These are phyloP conservation scores for Medicago ruthenica DNA, from an alignment of 306 rosid genomes.

Conservation along the genomic window DNA sequence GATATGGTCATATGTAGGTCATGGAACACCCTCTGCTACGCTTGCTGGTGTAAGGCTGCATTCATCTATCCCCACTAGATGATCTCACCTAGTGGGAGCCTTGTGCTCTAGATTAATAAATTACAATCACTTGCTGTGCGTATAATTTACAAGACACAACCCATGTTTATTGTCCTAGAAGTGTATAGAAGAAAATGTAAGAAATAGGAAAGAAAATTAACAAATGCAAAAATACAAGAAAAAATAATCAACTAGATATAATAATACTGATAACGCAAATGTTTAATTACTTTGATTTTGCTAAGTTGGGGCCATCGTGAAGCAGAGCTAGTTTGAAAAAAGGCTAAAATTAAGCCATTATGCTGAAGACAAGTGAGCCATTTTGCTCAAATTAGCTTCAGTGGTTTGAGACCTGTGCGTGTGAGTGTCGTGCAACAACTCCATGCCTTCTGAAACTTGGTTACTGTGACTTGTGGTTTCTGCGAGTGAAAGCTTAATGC, in stretches of 20 bases:
- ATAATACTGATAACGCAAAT: not conserved
- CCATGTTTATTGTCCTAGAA: not conserved
- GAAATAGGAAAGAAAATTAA: not conserved
- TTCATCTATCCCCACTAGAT: not conserved
- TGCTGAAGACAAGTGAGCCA: not conserved
- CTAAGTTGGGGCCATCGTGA: not conserved
- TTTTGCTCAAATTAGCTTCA: not conserved
- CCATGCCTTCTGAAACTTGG: not conserved
- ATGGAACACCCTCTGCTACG: not conserved
- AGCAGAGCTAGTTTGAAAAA: not conserved
- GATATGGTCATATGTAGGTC: not conserved
- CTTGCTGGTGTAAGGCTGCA: not conserved
- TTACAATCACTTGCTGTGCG: not conserved
- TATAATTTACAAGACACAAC: not conserved
- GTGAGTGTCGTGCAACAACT: not conserved
- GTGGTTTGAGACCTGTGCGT: not conserved
- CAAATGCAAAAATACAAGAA: not conserved
- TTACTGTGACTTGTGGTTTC: slow-evolving; percentile 8
- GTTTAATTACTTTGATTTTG: not conserved
- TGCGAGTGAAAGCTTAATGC: not conserved
- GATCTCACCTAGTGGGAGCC: not conserved
- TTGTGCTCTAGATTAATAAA: not conserved
- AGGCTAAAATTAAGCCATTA: not conserved
- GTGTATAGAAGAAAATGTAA: not conserved
- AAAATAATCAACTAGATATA: not conserved